Percentiles rank a stretch among this genome's conserved stretches.
Evolutionary conservation across 2,329 filamentous ascomycete species (phyloP).

Genomic region (Trichoderma koningiopsis): DNA sequence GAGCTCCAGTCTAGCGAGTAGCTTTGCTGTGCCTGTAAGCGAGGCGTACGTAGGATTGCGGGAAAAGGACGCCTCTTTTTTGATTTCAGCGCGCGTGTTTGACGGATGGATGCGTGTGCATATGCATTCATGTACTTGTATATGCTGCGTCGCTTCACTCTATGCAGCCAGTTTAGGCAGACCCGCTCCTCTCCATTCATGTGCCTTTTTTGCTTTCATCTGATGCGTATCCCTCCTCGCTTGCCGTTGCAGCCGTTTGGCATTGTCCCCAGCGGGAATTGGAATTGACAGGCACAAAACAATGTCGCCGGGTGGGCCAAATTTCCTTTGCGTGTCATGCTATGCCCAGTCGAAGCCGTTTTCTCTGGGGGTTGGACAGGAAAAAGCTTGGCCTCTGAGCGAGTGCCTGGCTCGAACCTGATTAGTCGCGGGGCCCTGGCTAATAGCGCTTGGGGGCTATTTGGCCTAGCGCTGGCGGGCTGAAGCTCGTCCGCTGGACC

Average conservation of each 20-base stretch:
- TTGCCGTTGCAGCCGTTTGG: conserved; percentile 3
- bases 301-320: neutral
- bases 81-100: neutral
- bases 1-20: neutral
- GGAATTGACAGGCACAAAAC: conserved; percentile 16
- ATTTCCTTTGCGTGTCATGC: neutral
- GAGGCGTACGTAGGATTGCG: neutral
- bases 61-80: neutral
- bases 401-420: conserved; percentile 5
- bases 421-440: neutral
- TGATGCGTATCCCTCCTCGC: neutral
- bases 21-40: neutral
- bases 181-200: no score
- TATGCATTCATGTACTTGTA: neutral
- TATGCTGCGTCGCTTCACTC: neutral
- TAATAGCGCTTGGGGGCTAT: neutral
- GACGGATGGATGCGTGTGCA: neutral
- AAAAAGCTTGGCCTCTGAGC: conserved; percentile 9
- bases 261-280: conserved; percentile 6
- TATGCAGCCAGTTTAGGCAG: neutral
- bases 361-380: neutral
- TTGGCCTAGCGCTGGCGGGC: conserved; percentile 14
- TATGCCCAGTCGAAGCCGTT: conserved; percentile 9
- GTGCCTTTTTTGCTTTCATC: no score
- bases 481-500: neutral